Conservation (phyloP, 2,329 filamentous ascomycete genomes). For the Domatiomyces catenatus region DNA sequence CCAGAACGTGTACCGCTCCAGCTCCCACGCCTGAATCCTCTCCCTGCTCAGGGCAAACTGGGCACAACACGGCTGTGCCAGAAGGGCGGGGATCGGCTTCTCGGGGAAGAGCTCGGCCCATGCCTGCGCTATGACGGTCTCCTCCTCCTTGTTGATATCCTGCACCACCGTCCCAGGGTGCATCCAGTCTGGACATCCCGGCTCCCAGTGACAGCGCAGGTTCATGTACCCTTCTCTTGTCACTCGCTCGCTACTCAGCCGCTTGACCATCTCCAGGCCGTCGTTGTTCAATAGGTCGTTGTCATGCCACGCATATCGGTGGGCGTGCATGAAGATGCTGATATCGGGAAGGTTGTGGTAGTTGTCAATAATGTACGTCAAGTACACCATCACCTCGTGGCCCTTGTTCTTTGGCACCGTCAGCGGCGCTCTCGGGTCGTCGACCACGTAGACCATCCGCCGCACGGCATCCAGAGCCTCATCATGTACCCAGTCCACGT, state of each 20-base stretch:
- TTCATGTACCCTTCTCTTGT: conserved; percentile 43
- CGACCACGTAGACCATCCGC: conserved; percentile 35
- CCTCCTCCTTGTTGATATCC: conserved; percentile 32
- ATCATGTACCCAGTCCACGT: conserved; percentile 37
- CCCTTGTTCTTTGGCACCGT: conserved; percentile 45
- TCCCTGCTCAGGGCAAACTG: conserved; percentile 48
- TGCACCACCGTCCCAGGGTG: conserved; percentile 28
- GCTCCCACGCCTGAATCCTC: conserved; percentile 39
- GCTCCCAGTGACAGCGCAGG: conserved; percentile 41
- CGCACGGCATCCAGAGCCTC: conserved; percentile 33
- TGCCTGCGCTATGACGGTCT: conserved; percentile 29
- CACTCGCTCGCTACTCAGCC: conserved; percentile 38
- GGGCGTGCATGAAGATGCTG: conserved; percentile 45
- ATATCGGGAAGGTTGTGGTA: conserved; percentile 45
- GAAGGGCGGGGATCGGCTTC: conserved; percentile 30
- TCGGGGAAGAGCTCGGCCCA: conserved; percentile 35
- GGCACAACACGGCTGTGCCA: conserved; percentile 48
- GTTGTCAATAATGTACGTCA: conserved; percentile 48
- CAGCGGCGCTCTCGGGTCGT: conserved; percentile 34
- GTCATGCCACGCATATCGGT: conserved; percentile 45
- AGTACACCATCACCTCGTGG: conserved; percentile 47
- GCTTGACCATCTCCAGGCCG: conserved; percentile 34
- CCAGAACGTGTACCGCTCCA: conserved; percentile 40
- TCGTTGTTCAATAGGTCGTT: conserved; percentile 38
- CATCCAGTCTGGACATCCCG: conserved; percentile 45